Conservation (phyloP, 164 flowering plant genomes). For the Macadamia tetraphylla region DNA sequence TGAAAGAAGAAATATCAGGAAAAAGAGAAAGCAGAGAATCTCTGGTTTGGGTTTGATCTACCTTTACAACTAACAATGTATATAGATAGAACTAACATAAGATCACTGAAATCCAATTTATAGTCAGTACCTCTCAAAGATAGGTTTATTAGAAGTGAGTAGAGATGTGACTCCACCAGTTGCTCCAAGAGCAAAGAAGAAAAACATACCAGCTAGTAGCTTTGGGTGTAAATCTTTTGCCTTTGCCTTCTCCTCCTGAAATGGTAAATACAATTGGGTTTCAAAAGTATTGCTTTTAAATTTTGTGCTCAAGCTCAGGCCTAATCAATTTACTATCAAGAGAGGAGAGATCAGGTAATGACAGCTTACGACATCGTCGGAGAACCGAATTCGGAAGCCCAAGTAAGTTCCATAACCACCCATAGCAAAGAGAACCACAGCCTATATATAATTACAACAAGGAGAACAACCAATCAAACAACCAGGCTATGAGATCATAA, state of each 20-base stretch:
- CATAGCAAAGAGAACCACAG: constrained; percentile 94
- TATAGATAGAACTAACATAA: too few relatives aligned
- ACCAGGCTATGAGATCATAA: too few relatives aligned
- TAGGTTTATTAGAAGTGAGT: constrained; percentile 83
- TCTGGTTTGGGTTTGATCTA: too few relatives aligned
- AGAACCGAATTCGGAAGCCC: constrained; percentile 70
- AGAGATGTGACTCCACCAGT: constrained; percentile 87
- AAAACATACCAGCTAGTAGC: constrained; percentile 89
- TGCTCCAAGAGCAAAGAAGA: constrained; percentile 94
- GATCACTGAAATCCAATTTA: neutral
- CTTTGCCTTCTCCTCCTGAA: constrained; percentile 86
- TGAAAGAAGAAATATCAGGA: constrained; percentile 24
- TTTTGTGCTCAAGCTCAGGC: too few relatives aligned
- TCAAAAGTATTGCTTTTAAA: neutral
- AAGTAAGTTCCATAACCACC: constrained; percentile 96
- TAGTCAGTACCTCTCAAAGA: constrained; percentile 64
- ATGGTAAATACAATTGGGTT: neutral
- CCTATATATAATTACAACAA: constrained; percentile 31
- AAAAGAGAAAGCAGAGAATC: neutral
- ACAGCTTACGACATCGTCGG: constrained; percentile 62
- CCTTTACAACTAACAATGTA: too few relatives aligned
- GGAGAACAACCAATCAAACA: neutral
- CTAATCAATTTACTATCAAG: neutral
- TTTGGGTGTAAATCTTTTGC: constrained; percentile 98
- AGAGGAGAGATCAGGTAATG: neutral